A percentile compares a stretch with the other conserved stretches of the same genome.
Conservation (phyloP, 2,329 filamentous ascomycete genomes). For the Ophiostoma novo-ulmi region DNA sequence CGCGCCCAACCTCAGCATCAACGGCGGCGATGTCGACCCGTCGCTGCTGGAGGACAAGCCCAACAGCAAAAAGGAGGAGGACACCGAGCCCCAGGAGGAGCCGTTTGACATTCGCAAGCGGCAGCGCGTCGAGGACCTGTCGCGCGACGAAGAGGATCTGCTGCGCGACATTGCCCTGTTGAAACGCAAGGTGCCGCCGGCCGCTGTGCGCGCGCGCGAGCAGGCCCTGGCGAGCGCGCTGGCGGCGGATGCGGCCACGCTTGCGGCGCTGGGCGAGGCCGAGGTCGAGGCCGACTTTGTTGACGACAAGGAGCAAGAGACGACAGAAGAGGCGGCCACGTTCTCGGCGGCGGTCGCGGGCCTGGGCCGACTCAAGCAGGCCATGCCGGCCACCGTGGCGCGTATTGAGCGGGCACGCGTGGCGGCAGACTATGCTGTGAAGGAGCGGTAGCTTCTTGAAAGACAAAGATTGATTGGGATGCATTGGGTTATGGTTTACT, state of each 20-base stretch:
- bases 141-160: constrained; percentile 58
- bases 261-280: constrained; percentile 30
- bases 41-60: constrained; percentile 29
- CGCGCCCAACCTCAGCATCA: constrained; percentile 56
- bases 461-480: background rate
- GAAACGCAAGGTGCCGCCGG: constrained; percentile 49
- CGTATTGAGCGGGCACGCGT: constrained; percentile 60
- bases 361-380: constrained; percentile 50
- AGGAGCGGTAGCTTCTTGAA: constrained; percentile 31
- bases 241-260: constrained; percentile 43
- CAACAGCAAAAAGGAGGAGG: constrained; percentile 29
- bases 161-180: constrained; percentile 58
- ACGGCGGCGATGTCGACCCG: constrained; percentile 50
- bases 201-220: constrained; percentile 41
- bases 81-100: constrained; percentile 43
- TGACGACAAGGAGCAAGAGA: constrained; percentile 20
- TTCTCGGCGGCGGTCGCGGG: constrained; percentile 43
- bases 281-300: constrained; percentile 38
- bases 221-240: constrained; percentile 39
- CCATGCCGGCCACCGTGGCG: constrained; percentile 58
- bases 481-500: background rate
- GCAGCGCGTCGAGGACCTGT: constrained; percentile 55
- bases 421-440: constrained; percentile 54
- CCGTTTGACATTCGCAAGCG: constrained; percentile 57
- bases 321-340: constrained; percentile 33